A percentile compares a stretch with the other conserved stretches of the same genome.
phyloP scores from a whole-genome alignment of 1,284 basidiomycete genomes.

The Waitea zeae region DNA sequence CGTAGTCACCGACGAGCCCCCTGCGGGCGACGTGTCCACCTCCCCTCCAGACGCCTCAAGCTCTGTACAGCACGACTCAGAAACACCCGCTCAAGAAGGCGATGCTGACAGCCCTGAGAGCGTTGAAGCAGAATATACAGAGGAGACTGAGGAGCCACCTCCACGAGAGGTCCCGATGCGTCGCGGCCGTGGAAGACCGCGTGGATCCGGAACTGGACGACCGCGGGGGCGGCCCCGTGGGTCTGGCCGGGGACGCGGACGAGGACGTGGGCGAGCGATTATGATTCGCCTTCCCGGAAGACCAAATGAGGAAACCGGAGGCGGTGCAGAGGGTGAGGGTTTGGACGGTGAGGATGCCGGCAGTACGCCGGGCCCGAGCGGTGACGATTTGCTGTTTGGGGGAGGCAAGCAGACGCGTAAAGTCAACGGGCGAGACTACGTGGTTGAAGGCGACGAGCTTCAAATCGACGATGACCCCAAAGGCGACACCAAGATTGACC shows the following conservation, averaged over 20 bases:
- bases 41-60: too few relatives aligned
- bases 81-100: too few relatives aligned
- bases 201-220: too few relatives aligned
- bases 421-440: slow-evolving; percentile 61
- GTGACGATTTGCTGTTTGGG: slow-evolving; percentile 20
- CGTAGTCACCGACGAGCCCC: too few relatives aligned
- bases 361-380: slow-evolving; percentile 11
- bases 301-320: background rate
- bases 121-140: too few relatives aligned
- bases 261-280: background rate
- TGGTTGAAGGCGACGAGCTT: slow-evolving; percentile 81
- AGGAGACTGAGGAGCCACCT: too few relatives aligned
- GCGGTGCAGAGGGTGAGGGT: background rate
- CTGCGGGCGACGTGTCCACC: too few relatives aligned
- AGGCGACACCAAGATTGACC: slow-evolving; percentile 87
- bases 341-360: background rate
- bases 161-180: too few relatives aligned
- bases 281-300: background rate
- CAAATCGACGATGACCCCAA: slow-evolving; percentile 70
- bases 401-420: slow-evolving; percentile 53
- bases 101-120: too few relatives aligned
- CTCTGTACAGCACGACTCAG: too few relatives aligned
- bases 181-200: too few relatives aligned
- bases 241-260: background rate
- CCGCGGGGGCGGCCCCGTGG: background rate